These are phyloP conservation scores for Venturia aucupariae DNA, from an alignment of 2,329 filamentous ascomycete species.

Conservation along the genomic window DNA sequence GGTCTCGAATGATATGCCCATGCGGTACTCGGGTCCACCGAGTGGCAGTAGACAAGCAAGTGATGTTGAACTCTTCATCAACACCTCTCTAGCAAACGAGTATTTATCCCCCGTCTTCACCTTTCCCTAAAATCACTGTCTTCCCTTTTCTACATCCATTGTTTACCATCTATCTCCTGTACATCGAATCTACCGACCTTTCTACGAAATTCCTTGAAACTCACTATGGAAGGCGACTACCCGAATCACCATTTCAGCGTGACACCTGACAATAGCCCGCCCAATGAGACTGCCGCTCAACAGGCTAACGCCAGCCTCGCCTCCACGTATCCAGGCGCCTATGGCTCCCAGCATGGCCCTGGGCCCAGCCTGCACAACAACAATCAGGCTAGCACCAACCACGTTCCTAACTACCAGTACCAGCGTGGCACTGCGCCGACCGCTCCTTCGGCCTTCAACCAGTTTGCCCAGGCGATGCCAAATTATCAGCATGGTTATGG, in stretches of 20 bases:
- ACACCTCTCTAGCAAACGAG: background rate
- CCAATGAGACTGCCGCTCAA: background rate
- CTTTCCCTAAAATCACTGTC: background rate
- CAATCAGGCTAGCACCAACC: too few relatives aligned
- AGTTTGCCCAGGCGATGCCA: background rate
- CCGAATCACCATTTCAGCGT: background rate
- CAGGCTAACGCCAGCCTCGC: background rate
- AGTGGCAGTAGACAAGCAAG: background rate
- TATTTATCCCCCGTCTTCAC: background rate
- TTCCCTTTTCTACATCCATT: background rate
- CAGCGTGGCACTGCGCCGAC: background rate
- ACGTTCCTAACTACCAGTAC: background rate
- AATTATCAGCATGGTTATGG: background rate
- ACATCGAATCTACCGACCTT: background rate
- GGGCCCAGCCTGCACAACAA: background rate
- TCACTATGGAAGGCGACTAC: background rate
- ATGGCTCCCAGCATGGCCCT: background rate
- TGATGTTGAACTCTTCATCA: background rate
- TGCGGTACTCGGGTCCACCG: background rate
- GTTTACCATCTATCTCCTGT: background rate
- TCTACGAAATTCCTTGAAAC: background rate
- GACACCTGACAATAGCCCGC: background rate
- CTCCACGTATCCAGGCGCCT: background rate
- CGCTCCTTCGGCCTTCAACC: background rate
- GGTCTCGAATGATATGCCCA: background rate